Evolutionary conservation across 176 grass and related monocot genomes (phyloP).

Genomic region (Canna indica): DNA sequence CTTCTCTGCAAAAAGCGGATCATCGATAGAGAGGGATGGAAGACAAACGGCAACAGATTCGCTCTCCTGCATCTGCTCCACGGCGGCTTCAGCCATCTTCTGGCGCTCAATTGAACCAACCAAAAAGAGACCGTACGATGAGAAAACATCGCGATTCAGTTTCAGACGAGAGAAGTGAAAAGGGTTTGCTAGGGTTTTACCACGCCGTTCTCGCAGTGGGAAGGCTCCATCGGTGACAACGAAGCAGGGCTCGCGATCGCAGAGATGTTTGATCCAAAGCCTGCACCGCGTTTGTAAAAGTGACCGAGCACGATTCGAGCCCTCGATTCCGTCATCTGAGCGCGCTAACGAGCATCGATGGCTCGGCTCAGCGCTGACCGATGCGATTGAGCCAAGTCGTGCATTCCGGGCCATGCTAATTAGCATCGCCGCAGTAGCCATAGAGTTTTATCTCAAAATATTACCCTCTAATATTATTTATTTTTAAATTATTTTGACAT

Average conservation of each 20-base stretch:
- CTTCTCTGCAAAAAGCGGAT: conserved; percentile 48
- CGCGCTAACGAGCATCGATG: too few species aligned
- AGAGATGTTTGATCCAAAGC: too few species aligned
- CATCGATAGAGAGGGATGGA: conserved; percentile 33
- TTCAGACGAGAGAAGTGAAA: background rate
- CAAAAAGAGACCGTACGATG: background rate
- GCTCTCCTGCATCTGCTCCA: conserved; percentile 1
- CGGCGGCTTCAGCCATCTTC: conserved; percentile 1
- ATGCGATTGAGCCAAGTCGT: too few species aligned
- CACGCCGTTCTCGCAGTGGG: background rate
- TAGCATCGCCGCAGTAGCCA: too few species aligned
- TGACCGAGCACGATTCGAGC: background rate
- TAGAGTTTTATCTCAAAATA: too few species aligned
- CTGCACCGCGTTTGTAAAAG: background rate
- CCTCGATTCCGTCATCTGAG: too few species aligned
- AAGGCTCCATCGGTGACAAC: background rate
- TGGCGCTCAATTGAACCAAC: background rate
- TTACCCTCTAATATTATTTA: too few species aligned
- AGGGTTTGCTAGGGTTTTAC: conserved; percentile 5
- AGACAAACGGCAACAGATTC: conserved; percentile 20
- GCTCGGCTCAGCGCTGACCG: too few species aligned
- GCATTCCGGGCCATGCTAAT: too few species aligned
- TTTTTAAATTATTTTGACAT: too few species aligned
- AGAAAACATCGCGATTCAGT: background rate
- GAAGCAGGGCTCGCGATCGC: background rate